Evolutionary conservation across 2,329 filamentous ascomycete species (phyloP), one percentile per base, ranked within the genome.

Genomic region (Neofusicoccum sp.): DNA sequence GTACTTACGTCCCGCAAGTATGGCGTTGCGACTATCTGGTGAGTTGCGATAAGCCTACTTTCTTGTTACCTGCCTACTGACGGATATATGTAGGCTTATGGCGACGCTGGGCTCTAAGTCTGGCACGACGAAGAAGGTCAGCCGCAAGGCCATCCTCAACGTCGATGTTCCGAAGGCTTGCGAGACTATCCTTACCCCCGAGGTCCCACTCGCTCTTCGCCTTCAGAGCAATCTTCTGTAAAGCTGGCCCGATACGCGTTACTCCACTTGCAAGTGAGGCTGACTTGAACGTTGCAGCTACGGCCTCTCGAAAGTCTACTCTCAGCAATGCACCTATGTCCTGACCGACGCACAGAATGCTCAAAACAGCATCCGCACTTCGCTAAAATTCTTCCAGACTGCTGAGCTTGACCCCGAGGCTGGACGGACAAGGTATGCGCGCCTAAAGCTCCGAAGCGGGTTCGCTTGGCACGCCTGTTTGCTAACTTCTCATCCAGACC

Each of bases 1-100:
- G 85, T 99, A 62, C 85, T 99, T 60, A 95, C 88, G 3, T 93
- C 85, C 64, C 87, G 87, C 70, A 89, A 95, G 73, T 90, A 97
- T 84, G 95, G 95, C 60, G 90, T 99, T 61, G 89, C 93, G 12
- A 99, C 93, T 2, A 88, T 99, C 63, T 99, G 95, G 93, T 96
- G 81, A 69, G 84, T 70, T 26, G 30, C 7, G 24, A 14, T 33
- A 30, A 43, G 31, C 9, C 31, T 16, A 16, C 11, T 2, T 24
- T 56, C 14, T n/a, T 30, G 38, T 34, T 30, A 43, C 33, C 34
- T 40, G 47, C 62, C 33, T 14, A 14, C 68, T 77, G 57, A 74
- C 64, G n/a, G n/a, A n/a, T n/a, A 65, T 24, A 38, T 56, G 41
- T 64, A 97, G 93, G 93, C 86, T 97, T 43, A 88, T 96, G 43